Evolutionary conservation across 2,329 filamentous ascomycete genomes (phyloP), one percentile per base, ranked within the genome.

Genomic region (Hirsutella minnesotensis): DNA sequence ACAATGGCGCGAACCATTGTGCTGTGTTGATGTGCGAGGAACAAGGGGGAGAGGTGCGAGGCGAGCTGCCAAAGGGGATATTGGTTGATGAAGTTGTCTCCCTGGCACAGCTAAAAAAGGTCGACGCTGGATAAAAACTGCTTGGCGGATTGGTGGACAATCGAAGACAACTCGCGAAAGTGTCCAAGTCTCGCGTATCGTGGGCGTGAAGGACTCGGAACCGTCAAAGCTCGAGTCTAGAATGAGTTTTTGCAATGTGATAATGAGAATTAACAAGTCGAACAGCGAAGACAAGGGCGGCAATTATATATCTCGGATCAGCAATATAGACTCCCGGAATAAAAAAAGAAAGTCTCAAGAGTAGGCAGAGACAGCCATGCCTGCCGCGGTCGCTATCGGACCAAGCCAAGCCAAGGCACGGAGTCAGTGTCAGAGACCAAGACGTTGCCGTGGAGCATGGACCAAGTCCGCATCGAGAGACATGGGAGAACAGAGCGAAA

Each of bases 1-100:
- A 52, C 27, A 35, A 44, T 22, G 36, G 47, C 34, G 20, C 46
- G 49, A 43, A 43, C 24, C 47, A 53, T 54, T 19, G 22, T 39
- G 21, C 7, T 35, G 18, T 38, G 20, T 13, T 36, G 36, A 1
- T n/a, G 7, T 8, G 16, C 9, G 16, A 18, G 4, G n/a, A n/a
- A 35, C 3, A 18, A 35, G 33, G 16, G 33, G 33, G n/a, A 16
- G 24, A 38, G 40, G n/a, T 20, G 38, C 7, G 9, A 27, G 31
- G 31, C 8, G 31, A 16, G 31, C 8, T 33, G 31, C 10, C n/a
- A 13, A 13, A 13, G 31, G n/a, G 31, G n/a, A 13, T 5, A n/a
- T 5, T 8, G 12, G 12, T 16, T 33, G 15, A 18, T 34, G 15
- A 35, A 16, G 33, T 19, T 18, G 33, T 35, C 15, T 35, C 33